These are phyloP conservation scores for Phytophthora chlamydospora DNA, from an alignment of 352 stramenopile genomes.

Conservation along the genomic window DNA sequence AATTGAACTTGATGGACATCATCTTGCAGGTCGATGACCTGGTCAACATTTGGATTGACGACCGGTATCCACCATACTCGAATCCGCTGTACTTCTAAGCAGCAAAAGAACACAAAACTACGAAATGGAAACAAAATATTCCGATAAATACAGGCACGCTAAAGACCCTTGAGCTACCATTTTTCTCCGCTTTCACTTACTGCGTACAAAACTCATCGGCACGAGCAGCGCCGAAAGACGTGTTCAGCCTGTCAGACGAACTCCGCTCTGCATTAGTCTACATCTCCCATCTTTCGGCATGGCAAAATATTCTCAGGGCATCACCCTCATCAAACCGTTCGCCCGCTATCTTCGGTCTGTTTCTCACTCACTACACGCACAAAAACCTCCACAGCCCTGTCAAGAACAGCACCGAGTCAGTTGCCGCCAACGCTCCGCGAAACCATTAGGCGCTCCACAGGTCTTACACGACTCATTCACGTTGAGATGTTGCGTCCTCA, in stretches of 20 bases:
- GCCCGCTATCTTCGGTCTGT: neutral
- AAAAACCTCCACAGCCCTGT: conserved; percentile 8
- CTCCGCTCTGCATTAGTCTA: conserved; percentile 27
- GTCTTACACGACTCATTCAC: conserved; percentile 23
- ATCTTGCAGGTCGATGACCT: conserved; percentile 75
- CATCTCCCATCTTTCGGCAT: conserved; percentile 12
- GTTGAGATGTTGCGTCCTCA: conserved; percentile 12
- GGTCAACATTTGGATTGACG: conserved; percentile 78
- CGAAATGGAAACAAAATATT: conserved; percentile 23
- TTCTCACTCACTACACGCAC: conserved; percentile 17
- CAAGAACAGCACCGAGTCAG: conserved; percentile 26
- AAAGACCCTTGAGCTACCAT: conserved; percentile 3
- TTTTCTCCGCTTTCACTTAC: neutral
- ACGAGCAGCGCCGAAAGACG: conserved; percentile 12
- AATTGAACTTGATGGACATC: conserved; percentile 60
- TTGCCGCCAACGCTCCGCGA: conserved; percentile 13
- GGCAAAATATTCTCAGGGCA: conserved; percentile 9
- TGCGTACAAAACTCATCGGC: conserved; percentile 20
- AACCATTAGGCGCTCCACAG: neutral
- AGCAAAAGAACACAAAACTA: neutral
- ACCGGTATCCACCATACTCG: conserved; percentile 68
- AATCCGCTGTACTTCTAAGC: conserved; percentile 72
- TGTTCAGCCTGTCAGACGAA: conserved; percentile 29
- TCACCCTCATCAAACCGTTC: conserved; percentile 9
- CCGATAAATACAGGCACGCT: conserved; percentile 31